A percentile compares a stretch with the other conserved stretches of the same genome.
These are phyloP conservation scores for Globisporangium viniferum DNA, from an alignment of 352 stramenopile genomes.

Conservation along the genomic window DNA sequence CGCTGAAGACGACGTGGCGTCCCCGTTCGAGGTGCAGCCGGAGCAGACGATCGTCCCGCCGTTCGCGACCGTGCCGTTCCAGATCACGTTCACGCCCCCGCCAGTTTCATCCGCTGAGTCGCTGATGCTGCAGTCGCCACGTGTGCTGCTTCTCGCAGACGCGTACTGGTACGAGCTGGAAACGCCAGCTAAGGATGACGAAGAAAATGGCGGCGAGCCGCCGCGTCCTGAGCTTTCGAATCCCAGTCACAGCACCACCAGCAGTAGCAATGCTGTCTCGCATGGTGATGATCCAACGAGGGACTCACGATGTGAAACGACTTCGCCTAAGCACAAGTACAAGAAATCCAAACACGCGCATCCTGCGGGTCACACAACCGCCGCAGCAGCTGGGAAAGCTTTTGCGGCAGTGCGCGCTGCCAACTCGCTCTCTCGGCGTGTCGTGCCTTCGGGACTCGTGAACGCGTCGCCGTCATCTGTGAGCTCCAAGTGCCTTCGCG, in stretches of 20 bases:
- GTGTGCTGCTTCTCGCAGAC: slow-evolving; percentile 59
- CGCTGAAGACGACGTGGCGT: slow-evolving; percentile 13
- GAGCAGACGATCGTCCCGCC: slow-evolving; percentile 21
- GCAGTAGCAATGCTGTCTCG: not conserved
- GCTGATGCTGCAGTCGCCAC: not conserved
- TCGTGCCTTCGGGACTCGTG: not conserved
- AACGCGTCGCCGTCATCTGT: slow-evolving; percentile 17
- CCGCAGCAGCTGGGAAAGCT: slow-evolving; percentile 53
- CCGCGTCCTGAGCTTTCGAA: not conserved
- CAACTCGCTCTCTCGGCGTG: slow-evolving; percentile 47
- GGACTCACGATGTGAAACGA: slow-evolving; percentile 13
- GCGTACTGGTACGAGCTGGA: slow-evolving; percentile 53
- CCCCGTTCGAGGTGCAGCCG: slow-evolving; percentile 39
- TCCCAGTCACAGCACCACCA: not conserved
- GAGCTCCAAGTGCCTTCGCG: slow-evolving; percentile 49
- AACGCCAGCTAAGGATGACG: not conserved
- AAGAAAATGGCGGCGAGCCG: not conserved
- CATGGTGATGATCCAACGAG: not conserved
- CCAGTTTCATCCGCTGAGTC: not conserved
- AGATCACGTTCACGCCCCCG: slow-evolving; percentile 47
- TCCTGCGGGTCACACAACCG: not conserved
- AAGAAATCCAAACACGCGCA: not conserved
- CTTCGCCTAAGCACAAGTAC: slow-evolving; percentile 6
- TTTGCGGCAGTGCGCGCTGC: slow-evolving; percentile 64
- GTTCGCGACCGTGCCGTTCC: slow-evolving; percentile 41